phyloP scores from a whole-genome alignment of 768 basidiomycete species.

The Russula dissimulans region DNA sequence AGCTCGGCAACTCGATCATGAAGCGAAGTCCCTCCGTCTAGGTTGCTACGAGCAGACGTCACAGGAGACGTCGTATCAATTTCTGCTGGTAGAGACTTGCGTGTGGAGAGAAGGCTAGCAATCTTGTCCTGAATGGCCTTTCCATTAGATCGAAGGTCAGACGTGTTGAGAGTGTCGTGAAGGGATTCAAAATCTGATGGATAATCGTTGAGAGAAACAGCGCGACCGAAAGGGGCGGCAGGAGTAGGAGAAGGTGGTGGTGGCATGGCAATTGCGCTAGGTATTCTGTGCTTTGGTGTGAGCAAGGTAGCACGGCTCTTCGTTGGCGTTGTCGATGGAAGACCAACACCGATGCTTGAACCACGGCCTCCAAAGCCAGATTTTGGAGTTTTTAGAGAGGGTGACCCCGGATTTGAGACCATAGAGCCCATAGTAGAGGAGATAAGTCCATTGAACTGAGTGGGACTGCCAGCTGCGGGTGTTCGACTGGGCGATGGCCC shows the following conservation, averaged over 20 bases:
- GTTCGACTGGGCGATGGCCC: constrained; percentile 18
- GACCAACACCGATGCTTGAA: constrained; percentile 29
- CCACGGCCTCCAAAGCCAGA: constrained; percentile 33
- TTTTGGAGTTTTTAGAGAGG: constrained; percentile 61
- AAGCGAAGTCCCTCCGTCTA: constrained; percentile 27
- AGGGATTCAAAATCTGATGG: constrained; percentile 9
- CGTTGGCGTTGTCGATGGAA: constrained; percentile 34
- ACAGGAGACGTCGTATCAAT: constrained; percentile 14
- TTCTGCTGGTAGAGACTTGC: constrained; percentile 21
- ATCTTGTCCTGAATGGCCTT: constrained; percentile 43
- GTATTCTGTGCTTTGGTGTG: constrained; percentile 57
- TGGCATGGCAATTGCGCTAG: constrained; percentile 73
- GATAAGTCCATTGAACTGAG: constrained; percentile 15
- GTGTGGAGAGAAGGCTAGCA: constrained; percentile 31
- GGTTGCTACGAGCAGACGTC: not conserved
- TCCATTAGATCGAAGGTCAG: constrained; percentile 27
- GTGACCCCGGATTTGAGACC: constrained; percentile 29
- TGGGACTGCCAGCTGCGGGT: constrained; percentile 20
- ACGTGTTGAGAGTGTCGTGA: constrained; percentile 4
- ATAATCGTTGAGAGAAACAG: constrained; percentile 33
- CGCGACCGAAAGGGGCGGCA: constrained; percentile 29
- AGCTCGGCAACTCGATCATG: constrained; percentile 46
- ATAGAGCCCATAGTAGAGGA: constrained; percentile 4
- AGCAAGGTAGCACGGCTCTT: constrained; percentile 30
- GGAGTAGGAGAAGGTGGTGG: constrained; percentile 58